phyloP scores from a whole-genome alignment of 208 protist genomes.

The Endotrypanum monterogeii region DNA sequence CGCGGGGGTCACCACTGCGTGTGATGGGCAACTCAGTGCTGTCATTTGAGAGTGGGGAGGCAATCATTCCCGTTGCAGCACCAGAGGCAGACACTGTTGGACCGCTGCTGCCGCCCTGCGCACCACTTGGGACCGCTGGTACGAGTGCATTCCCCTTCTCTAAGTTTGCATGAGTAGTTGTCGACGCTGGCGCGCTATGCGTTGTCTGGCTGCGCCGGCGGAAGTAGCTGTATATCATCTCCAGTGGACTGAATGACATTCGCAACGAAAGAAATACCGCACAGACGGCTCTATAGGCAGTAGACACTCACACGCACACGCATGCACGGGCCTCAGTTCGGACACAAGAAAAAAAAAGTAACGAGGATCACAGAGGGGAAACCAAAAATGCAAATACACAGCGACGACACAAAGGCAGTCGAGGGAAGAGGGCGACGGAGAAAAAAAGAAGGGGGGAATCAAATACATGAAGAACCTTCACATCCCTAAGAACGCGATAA shows the following conservation, averaged over 20 bases:
- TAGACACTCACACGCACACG: background rate
- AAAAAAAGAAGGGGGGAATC: constrained; percentile 4
- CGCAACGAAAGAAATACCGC: background rate
- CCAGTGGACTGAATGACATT: background rate
- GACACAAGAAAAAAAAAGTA: background rate
- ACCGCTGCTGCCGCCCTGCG: background rate
- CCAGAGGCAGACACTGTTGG: background rate
- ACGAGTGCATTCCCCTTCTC: background rate
- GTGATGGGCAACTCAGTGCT: background rate
- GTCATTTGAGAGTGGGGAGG: background rate
- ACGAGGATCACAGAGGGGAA: background rate
- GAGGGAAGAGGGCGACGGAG: constrained; percentile 2
- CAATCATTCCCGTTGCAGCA: background rate
- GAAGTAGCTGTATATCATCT: constrained; percentile 31
- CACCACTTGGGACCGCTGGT: background rate
- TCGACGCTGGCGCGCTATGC: background rate
- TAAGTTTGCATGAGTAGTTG: background rate
- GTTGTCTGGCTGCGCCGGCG: constrained; percentile 1
- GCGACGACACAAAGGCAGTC: background rate
- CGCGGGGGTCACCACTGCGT: constrained; percentile 19
- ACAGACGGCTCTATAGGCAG: background rate
- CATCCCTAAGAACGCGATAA: too few species aligned
- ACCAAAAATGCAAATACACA: background rate
- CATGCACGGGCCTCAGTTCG: too few species aligned
- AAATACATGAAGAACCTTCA: background rate